Conservation (phyloP, 805 yeast genomes). For the Sporopachydermia quercuum region DNA sequence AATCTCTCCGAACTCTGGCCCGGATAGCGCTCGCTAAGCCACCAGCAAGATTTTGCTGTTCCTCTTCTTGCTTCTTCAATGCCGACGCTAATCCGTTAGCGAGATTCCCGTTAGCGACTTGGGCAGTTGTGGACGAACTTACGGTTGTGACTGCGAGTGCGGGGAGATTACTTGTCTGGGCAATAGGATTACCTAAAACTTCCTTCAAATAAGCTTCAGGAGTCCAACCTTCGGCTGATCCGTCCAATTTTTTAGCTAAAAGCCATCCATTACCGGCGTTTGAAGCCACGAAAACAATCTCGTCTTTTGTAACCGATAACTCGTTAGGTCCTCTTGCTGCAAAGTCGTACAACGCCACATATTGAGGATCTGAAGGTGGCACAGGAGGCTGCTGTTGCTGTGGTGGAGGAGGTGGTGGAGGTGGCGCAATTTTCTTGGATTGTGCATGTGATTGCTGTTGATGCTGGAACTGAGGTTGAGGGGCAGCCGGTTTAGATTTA, state of each 20-base stretch:
- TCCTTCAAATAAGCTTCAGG: conserved; percentile 78
- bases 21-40: conserved; percentile 80
- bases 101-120: conserved; percentile 15
- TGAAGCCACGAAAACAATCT: conserved; percentile 54
- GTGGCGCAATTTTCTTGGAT: conserved; percentile 28
- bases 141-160: conserved; percentile 14
- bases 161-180: too few species aligned
- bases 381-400: conserved; percentile 17
- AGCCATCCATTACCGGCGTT: conserved; percentile 91
- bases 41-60: conserved; percentile 54
- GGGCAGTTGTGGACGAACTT: conserved; percentile 13
- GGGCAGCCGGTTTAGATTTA: conserved; percentile 6
- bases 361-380: conserved; percentile 59
- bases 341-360: conserved; percentile 75
- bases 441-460: conserved; percentile 7
- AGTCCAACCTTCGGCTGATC: conserved; percentile 85
- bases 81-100: conserved; percentile 58
- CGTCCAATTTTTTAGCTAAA: conserved; percentile 65
- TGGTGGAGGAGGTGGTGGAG: conserved; percentile 45
- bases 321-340: conserved; percentile 80
- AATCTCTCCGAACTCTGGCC: conserved; percentile 53
- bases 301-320: conserved; percentile 64
- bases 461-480: conserved; percentile 6
- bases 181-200: conserved; percentile 10
- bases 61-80: conserved; percentile 43